Conservation (phyloP, 2,329 filamentous ascomycete genomes). For the Tolypocladium paradoxum region DNA sequence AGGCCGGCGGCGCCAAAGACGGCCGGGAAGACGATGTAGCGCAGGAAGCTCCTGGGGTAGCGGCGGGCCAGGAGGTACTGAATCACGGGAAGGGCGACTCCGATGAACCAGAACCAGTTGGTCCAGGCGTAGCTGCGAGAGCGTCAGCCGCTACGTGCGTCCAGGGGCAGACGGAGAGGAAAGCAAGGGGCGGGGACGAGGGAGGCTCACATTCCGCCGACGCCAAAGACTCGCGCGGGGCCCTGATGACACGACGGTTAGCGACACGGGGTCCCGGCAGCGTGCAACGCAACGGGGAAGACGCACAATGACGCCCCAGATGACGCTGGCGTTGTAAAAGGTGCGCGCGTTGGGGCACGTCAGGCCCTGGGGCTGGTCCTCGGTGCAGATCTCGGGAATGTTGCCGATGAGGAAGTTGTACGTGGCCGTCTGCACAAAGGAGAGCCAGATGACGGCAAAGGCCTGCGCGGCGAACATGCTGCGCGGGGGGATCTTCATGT, state of each 20-base stretch:
- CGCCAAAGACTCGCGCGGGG: background rate
- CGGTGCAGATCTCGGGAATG: constrained; percentile 40
- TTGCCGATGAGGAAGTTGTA: constrained; percentile 29
- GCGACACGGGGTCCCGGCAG: background rate
- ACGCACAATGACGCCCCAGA: constrained; percentile 46
- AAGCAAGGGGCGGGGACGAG: no score
- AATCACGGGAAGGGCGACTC: background rate
- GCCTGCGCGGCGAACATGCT: constrained; percentile 32
- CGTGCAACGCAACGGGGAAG: background rate
- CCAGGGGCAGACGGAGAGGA: background rate
- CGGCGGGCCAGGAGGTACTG: background rate
- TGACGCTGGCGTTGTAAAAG: constrained; percentile 47
- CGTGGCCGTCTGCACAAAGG: constrained; percentile 20
- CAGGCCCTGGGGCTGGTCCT: constrained; percentile 34
- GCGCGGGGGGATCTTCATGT: constrained; percentile 40
- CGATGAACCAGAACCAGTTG: background rate
- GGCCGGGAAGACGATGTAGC: constrained; percentile 39
- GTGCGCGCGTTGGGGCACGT: constrained; percentile 44
- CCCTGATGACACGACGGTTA: background rate
- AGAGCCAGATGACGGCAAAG: constrained; percentile 24
- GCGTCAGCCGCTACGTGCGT: background rate
- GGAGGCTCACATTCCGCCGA: background rate
- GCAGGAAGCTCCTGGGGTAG: constrained; percentile 15
- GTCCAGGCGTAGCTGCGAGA: background rate
- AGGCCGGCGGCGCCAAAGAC: constrained; percentile 36